Conservation (phyloP, 2,329 filamentous ascomycete species). For the Ascochyta clinopodiicola region DNA sequence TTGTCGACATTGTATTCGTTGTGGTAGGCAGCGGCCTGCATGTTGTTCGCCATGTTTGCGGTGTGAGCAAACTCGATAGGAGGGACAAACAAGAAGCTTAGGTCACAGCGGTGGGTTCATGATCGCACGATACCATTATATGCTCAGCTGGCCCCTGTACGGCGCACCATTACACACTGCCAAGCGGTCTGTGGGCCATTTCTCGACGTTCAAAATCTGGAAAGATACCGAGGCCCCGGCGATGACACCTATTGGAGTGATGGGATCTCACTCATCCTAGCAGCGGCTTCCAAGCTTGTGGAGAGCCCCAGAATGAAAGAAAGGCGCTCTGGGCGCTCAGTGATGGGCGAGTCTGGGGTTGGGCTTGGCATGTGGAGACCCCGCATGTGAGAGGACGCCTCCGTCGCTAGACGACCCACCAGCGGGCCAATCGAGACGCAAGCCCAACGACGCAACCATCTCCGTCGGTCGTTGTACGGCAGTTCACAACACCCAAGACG, state of each 20-base stretch:
- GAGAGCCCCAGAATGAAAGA: constrained; percentile 18
- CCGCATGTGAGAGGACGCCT: constrained; percentile 28
- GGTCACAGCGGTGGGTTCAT: constrained; percentile 5
- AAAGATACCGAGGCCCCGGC: constrained; percentile 37
- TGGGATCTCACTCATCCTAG: constrained; percentile 13
- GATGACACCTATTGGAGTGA: constrained; percentile 14
- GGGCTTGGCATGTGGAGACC: constrained; percentile 40
- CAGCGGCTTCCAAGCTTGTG: constrained; percentile 9
- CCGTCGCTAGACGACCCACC: constrained; percentile 19
- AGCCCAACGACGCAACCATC: constrained; percentile 7
- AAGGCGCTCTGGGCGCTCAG: constrained; percentile 18
- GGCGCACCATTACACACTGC: constrained; percentile 22
- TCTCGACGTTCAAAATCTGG: constrained; percentile 12
- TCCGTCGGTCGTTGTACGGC: constrained; percentile 2
- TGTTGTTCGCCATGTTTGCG: constrained; percentile 16
- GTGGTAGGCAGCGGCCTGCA: constrained; percentile 2
- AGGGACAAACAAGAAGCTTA: constrained; percentile 12
- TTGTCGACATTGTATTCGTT: constrained; percentile 27
- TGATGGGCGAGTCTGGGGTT: constrained; percentile 25
- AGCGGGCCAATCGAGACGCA: constrained; percentile 21
- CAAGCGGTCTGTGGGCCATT: constrained; percentile 18
- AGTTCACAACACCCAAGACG: constrained; percentile 18
- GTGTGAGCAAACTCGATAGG: constrained; percentile 1
- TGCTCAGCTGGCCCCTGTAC: constrained; percentile 21
- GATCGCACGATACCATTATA: constrained; percentile 19